Evolutionary conservation across 2,329 filamentous ascomycete species (phyloP).

Genomic region (Pseudopyricularia cyperi): DNA sequence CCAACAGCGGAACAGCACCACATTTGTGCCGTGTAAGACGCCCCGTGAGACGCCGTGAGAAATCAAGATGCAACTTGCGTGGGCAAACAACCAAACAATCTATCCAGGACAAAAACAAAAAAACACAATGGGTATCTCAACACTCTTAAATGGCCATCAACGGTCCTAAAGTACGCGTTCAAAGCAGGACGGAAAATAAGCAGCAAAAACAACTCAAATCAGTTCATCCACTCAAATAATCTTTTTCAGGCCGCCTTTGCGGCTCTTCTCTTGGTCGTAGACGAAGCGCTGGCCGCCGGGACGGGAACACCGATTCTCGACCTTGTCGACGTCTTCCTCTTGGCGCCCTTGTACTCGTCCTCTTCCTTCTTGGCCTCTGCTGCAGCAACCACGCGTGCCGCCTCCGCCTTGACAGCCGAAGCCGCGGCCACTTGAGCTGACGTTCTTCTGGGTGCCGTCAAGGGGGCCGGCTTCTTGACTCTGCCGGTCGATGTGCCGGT

Average conservation of each 20-base stretch:
- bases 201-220: not conserved
- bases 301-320: not conserved
- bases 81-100: not conserved
- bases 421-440: slow-evolving; percentile 4
- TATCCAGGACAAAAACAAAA: not conserved
- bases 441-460: slow-evolving; percentile 3
- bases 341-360: not conserved
- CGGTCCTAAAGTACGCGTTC: not conserved
- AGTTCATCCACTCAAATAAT: not conserved
- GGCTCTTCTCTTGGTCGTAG: slow-evolving; percentile 1
- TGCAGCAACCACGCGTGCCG: not conserved
- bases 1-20: too few species aligned
- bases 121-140: slow-evolving; percentile 4
- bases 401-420: not conserved
- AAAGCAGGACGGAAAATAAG: not conserved
- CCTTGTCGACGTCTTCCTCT: not conserved
- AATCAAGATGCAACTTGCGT: not conserved
- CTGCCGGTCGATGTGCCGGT: not conserved
- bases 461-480: not conserved
- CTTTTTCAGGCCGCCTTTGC: not conserved
- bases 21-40: too few species aligned
- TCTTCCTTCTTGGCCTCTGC: not conserved
- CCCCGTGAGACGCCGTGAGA: too few species aligned
- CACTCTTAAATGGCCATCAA: not conserved
- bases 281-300: not conserved